Conservation (phyloP, 495 filamentous ascomycete genomes). For the Trichoderma gamsii region DNA sequence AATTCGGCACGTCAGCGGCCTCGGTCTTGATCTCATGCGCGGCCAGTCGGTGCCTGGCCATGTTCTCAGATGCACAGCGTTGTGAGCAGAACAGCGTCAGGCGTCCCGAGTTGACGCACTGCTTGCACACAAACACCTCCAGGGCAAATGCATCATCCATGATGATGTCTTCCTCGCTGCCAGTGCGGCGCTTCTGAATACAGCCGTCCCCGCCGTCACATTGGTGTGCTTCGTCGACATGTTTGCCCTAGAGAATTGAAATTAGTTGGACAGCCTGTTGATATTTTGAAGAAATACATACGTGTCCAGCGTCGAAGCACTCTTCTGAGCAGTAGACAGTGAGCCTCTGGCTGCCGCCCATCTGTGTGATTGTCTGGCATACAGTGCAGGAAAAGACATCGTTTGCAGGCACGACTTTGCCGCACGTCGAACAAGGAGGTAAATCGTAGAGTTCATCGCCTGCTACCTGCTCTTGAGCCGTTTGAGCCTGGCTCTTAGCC, state of each 20-base stretch:
- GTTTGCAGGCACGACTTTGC: constrained; percentile 23
- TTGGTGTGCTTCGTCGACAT: constrained; percentile 9
- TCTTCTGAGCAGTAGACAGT: constrained; percentile 40
- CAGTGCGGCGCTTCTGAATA: constrained; percentile 6
- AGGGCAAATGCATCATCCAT: background rate
- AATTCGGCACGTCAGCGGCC: background rate
- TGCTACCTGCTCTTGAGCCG: constrained; percentile 31
- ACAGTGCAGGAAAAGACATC: constrained; percentile 34
- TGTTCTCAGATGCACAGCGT: constrained; percentile 35
- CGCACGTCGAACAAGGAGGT: constrained; percentile 34
- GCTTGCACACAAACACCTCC: constrained; percentile 30
- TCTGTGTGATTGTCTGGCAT: constrained; percentile 32
- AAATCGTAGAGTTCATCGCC: constrained; percentile 32
- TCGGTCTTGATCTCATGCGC: constrained; percentile 25
- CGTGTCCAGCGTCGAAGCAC: constrained; percentile 37
- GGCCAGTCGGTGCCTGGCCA: constrained; percentile 35
- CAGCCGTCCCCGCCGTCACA: constrained; percentile 19
- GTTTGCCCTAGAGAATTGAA: background rate
- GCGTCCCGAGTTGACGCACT: constrained; percentile 32
- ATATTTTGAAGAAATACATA: constrained; percentile 24
- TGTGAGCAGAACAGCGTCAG: constrained; percentile 36
- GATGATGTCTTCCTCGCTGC: background rate
- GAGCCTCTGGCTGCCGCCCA: constrained; percentile 22
- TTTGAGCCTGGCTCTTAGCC: constrained; percentile 13
- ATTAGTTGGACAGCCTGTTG: background rate